Percentiles rank a stretch among this genome's conserved stretches.
Conservation (phyloP, 192 early-diverging fungal genomes). For the Paraglomus occultum region DNA sequence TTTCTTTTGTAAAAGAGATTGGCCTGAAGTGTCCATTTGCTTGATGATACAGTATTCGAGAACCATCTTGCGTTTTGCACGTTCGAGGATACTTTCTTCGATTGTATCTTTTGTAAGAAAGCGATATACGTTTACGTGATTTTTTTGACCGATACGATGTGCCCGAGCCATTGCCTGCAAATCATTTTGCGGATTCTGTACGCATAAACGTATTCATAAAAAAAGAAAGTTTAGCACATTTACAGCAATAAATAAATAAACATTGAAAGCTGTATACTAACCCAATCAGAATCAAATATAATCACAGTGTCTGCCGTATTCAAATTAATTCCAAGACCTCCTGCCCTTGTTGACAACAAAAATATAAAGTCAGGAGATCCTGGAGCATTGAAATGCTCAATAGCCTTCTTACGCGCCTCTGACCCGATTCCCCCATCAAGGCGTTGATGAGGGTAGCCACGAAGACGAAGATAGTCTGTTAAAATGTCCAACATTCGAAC, state of each 20-base stretch:
- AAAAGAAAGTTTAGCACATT: not conserved
- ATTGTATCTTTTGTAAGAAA: constrained; percentile 97
- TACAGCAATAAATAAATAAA: not conserved
- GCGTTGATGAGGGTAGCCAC: constrained; percentile 87
- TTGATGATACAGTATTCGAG: constrained; percentile 99
- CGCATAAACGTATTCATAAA: too few species aligned
- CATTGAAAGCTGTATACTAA: not conserved
- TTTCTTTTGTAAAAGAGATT: constrained; percentile 60
- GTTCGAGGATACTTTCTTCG: constrained; percentile 98
- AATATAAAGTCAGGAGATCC: constrained; percentile 94
- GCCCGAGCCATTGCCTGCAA: constrained; percentile 97
- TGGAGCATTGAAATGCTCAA: constrained; percentile 97
- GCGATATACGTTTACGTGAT: constrained; percentile 95
- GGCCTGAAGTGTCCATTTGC: constrained; percentile 96
- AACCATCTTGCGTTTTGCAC: constrained; percentile 99
- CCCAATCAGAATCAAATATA: constrained; percentile 89
- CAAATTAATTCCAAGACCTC: constrained; percentile 95
- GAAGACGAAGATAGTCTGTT: constrained; percentile 86
- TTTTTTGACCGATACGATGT: constrained; percentile 98
- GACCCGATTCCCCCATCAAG: constrained; percentile 89
- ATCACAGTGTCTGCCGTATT: constrained; percentile 97
- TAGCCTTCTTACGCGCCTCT: constrained; percentile 90
- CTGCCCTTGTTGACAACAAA: constrained; percentile 94
- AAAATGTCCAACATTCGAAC: constrained; percentile 96
- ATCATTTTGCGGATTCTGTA: constrained; percentile 95